phyloP scores from a whole-genome alignment of 192 early-diverging fungal species.

The Diversispora eburnea region DNA sequence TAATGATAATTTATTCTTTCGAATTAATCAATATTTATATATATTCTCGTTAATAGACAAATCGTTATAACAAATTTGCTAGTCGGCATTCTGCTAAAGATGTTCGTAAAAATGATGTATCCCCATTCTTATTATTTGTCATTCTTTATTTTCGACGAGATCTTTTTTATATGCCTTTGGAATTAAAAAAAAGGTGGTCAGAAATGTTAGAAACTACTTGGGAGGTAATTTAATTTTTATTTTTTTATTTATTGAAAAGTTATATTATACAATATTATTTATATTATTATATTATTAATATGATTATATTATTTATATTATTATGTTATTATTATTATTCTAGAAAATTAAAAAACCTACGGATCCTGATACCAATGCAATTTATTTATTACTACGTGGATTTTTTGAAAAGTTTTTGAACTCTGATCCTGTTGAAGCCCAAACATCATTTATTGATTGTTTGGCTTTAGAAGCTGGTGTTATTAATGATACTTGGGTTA shows the following conservation, averaged over 20 bases:
- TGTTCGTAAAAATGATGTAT: constrained; percentile 32
- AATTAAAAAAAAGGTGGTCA: constrained; percentile 32
- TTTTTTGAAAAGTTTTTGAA: constrained; percentile 39
- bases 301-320: background rate
- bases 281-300: background rate
- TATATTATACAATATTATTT: background rate
- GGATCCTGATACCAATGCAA: constrained; percentile 34
- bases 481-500: constrained; percentile 42
- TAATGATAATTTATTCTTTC: too few relatives aligned
- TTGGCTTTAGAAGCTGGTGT: constrained; percentile 34
- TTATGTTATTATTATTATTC: background rate
- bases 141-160: constrained; percentile 42
- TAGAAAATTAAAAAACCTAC: constrained; percentile 32
- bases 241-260: too few relatives aligned
- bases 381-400: constrained; percentile 39
- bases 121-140: constrained; percentile 39
- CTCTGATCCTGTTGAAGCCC: constrained; percentile 36
- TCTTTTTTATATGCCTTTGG: constrained; percentile 39
- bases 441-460: constrained; percentile 39
- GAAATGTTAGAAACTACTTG: constrained; percentile 36
- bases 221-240: too few relatives aligned
- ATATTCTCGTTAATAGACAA: constrained; percentile 29
- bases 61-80: constrained; percentile 46
- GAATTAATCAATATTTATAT: background rate
- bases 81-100: constrained; percentile 39